Conservation (phyloP, 805 yeast genomes). For the Metschnikowia arizonensis region DNA sequence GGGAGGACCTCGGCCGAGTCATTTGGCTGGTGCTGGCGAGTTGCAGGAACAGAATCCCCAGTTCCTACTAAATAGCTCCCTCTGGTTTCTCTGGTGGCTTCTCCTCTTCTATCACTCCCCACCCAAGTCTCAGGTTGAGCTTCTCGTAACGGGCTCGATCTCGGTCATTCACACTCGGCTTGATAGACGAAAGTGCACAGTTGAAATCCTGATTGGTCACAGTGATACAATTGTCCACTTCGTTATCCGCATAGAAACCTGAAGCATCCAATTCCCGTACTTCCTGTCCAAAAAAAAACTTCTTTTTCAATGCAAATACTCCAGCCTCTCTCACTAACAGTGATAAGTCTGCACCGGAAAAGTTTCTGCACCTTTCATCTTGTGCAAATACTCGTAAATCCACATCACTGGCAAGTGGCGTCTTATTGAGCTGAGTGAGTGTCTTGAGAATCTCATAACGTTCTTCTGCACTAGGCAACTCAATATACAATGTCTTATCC, state of each 20-base stretch:
- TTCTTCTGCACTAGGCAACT: conserved; percentile 76
- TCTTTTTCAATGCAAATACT: conserved; percentile 75
- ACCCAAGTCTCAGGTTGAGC: conserved; percentile 69
- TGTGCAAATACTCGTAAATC: conserved; percentile 59
- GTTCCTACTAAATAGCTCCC: not conserved
- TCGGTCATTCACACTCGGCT: conserved; percentile 85
- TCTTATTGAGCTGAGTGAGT: conserved; percentile 61
- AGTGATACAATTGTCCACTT: conserved; percentile 34
- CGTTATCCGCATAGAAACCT: conserved; percentile 33
- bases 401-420: conserved; percentile 68
- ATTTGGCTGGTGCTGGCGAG: too few relatives aligned
- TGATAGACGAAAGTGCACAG: conserved; percentile 66
- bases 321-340: conserved; percentile 94
- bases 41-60: not conserved
- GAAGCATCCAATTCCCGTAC: conserved; percentile 38
- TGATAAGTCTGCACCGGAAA: conserved; percentile 94
- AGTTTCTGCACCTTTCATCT: conserved; percentile 80
- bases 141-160: conserved; percentile 76
- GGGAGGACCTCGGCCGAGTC: too few relatives aligned
- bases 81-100: conserved; percentile 17
- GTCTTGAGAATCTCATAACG: conserved; percentile 79
- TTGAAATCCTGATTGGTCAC: conserved; percentile 69
- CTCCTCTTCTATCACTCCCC: conserved; percentile 47
- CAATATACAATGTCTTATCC: conserved; percentile 89
- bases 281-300: conserved; percentile 48